These are phyloP conservation scores for Cnidoscolus chayamansa DNA, from an alignment of 441 rosid genomes.

Conservation along the genomic window DNA sequence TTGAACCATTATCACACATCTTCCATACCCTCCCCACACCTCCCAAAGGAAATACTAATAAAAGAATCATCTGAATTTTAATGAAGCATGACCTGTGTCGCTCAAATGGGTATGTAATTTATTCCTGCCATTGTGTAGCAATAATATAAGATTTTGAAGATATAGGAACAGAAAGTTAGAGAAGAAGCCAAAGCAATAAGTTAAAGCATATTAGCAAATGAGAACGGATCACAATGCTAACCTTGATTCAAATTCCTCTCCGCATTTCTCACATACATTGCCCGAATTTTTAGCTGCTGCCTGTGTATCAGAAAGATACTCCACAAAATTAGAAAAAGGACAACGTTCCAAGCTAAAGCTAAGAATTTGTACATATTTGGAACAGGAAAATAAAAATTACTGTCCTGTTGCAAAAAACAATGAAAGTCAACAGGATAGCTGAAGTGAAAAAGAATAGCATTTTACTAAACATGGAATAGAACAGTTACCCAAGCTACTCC, in stretches of 20 bases:
- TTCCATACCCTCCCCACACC: no score
- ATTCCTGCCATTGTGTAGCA: conserved; percentile 40
- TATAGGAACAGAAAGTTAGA: neutral
- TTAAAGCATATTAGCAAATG: neutral
- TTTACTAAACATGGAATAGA: neutral
- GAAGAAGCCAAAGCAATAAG: neutral
- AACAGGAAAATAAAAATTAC: neutral
- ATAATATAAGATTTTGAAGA: conserved; percentile 9
- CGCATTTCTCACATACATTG: conserved; percentile 72
- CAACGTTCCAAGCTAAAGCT: conserved; percentile 4
- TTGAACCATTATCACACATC: neutral
- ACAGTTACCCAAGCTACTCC: neutral
- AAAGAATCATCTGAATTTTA: conserved; percentile 47
- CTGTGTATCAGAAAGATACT: conserved; percentile 47
- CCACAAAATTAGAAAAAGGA: conserved; percentile 15
- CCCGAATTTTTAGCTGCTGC: conserved; percentile 47
- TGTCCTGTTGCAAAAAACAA: no score
- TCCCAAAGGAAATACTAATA: no score
- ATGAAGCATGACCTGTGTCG: conserved; percentile 65
- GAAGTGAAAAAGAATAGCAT: neutral
- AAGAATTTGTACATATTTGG: neutral
- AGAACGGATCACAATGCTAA: conserved; percentile 24
- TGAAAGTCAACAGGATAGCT: neutral
- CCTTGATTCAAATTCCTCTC: conserved; percentile 88
- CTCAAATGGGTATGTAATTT: conserved; percentile 77